Evolutionary conservation across 257 asterid genomes (phyloP), one percentile per base, ranked within the genome.

Genomic region (Fraxinus quadrangulata): DNA sequence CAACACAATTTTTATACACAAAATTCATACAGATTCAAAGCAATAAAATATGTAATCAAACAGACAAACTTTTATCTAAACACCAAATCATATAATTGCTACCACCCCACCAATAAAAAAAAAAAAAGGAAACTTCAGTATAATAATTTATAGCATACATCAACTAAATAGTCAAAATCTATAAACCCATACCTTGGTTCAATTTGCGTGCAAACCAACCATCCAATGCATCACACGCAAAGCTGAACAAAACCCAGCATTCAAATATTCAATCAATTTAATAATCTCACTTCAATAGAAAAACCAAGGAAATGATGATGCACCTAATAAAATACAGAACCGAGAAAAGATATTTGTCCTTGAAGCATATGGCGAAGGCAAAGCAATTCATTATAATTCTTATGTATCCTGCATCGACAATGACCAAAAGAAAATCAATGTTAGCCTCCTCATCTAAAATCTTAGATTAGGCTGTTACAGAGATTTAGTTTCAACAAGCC

Each of bases 171-270:
- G 16, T 12, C n/a, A 65, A 59, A 75, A 69, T 70, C 40, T 4
- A 76, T 24, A 84, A 86, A 77, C 75, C 84, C 88, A 72, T 85
- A 94, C 98, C 96, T 91, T 93, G 99, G 86, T 93, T 96, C 88
- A 96, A 82, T 86, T 87, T 96, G 51, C 99, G 97, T 14, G 99
- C 99, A 85, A 89, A 93, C 91, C 93, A 92, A 79, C 99, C 99
- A 82, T 96, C 99, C 91, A 96, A 86, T 59, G 98, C 97, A 86
- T 96, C 99, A 78, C 97, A 96, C 16, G 92, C 96, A 72, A 96
- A 96, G 85, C 99, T 93, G 90, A 37, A 71, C 6, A 61, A 42
- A 79, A 68, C 8, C 40, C 67, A 36, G 23, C 0, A 51, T 73
- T 6, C 72, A 42, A 56, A 47, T 36, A 59, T 45, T 76, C 67